A percentile compares a stretch with the other conserved stretches of the same genome.
phyloP scores from a whole-genome alignment of 441 rosid species.

The Macaranga tanarius region DNA sequence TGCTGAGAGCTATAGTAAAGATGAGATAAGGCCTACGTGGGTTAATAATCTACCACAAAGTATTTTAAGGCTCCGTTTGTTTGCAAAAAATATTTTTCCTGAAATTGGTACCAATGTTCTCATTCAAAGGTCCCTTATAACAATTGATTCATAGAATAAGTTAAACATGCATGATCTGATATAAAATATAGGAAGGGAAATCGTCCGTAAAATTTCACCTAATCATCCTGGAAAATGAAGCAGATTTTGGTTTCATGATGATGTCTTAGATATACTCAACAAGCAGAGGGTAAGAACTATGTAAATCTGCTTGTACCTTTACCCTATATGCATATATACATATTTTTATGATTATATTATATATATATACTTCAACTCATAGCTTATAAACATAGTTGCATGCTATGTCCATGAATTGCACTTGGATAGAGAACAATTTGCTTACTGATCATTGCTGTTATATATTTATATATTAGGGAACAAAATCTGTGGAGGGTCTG shows the following conservation, averaged over 20 bases:
- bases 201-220: constrained; percentile 10
- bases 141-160: neutral
- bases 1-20: too few relatives aligned
- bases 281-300: neutral
- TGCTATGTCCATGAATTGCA: too few relatives aligned
- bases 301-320: too few relatives aligned
- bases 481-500: neutral
- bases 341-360: too few relatives aligned
- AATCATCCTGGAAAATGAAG: constrained; percentile 6
- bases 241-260: constrained; percentile 10
- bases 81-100: too few relatives aligned
- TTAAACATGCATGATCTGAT: constrained; percentile 15
- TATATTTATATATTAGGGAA: neutral
- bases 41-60: neutral
- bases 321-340: too few relatives aligned
- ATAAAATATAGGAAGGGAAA: constrained; percentile 16
- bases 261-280: neutral
- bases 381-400: too few relatives aligned
- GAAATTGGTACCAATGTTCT: constrained; percentile 4
- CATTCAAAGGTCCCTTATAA: constrained; percentile 7
- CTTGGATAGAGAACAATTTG: too few relatives aligned
- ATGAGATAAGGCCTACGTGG: neutral
- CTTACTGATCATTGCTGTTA: neutral
- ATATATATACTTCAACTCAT: too few relatives aligned
- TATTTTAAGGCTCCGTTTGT: too few relatives aligned